Conservation (phyloP, 768 basidiomycete species). For the Pulveroboletus sp. region DNA sequence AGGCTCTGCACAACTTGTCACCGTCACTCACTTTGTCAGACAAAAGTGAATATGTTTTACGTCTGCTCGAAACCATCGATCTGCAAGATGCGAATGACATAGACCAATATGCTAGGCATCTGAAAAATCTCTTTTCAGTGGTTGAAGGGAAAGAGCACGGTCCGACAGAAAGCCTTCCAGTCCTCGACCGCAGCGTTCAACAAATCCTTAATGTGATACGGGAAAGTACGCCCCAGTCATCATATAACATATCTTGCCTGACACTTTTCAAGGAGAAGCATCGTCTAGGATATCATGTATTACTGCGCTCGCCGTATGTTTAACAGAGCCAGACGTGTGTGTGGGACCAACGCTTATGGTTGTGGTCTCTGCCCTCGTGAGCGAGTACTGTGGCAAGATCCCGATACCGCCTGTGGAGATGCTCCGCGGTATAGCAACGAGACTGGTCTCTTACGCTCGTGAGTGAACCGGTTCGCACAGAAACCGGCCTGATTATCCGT, state of each 20-base stretch:
- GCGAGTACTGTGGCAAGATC: constrained; percentile 51
- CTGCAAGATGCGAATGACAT: constrained; percentile 46
- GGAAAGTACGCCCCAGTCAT: constrained; percentile 37
- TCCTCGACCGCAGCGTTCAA: constrained; percentile 58
- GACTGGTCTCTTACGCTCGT: constrained; percentile 43
- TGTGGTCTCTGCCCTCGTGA: constrained; percentile 63
- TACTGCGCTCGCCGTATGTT: constrained; percentile 41
- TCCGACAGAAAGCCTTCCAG: constrained; percentile 29
- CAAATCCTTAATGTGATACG: constrained; percentile 47
- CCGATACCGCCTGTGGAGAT: constrained; percentile 47
- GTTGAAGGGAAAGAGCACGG: constrained; percentile 32
- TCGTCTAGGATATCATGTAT: constrained; percentile 42
- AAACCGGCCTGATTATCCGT: background rate
- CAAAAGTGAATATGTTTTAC: constrained; percentile 39
- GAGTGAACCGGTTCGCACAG: constrained; percentile 25
- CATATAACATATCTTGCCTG: constrained; percentile 5
- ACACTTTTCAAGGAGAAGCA: constrained; percentile 32
- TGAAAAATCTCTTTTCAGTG: constrained; percentile 39
- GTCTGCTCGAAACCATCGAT: constrained; percentile 54
- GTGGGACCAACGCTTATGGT: constrained; percentile 60
- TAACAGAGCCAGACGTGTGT: constrained; percentile 35
- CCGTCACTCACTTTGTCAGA: constrained; percentile 30
- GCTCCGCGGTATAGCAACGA: constrained; percentile 41
- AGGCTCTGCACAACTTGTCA: constrained; percentile 38
- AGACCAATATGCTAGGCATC: constrained; percentile 50